A percentile compares a stretch with the other conserved stretches of the same genome.
Conservation (phyloP, 176 grass and related monocot species). For the Tillandsia leiboldiana region DNA sequence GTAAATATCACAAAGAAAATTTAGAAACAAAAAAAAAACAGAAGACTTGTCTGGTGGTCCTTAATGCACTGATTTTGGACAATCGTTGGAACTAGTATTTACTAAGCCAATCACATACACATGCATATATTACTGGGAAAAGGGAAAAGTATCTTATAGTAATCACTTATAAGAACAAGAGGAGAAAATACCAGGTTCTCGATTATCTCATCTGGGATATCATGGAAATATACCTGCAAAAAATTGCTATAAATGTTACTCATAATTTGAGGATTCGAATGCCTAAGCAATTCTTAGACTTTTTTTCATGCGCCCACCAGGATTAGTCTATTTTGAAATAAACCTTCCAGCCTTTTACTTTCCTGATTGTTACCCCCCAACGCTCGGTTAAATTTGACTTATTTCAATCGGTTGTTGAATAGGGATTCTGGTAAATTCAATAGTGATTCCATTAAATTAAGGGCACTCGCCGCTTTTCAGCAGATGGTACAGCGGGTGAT, state of each 20-base stretch:
- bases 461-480: too few species aligned
- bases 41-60: background rate
- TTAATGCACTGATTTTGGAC: background rate
- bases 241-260: background rate
- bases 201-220: constrained; percentile 84
- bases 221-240: constrained; percentile 87
- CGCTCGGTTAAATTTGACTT: too few species aligned
- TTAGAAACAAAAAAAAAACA: background rate
- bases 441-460: too few species aligned
- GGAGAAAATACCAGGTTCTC: constrained; percentile 57
- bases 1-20: background rate
- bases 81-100: background rate
- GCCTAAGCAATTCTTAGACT: background rate
- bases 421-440: too few species aligned
- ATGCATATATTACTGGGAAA: background rate
- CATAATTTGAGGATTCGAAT: background rate
- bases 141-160: background rate
- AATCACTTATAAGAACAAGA: background rate
- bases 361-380: too few species aligned
- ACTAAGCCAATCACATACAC: background rate
- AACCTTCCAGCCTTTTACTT: too few species aligned
- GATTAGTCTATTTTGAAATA: background rate
- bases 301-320: background rate
- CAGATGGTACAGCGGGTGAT: too few species aligned
- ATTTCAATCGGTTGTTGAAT: too few species aligned